Base-by-base conservation (phyloP, 1,284 basidiomycete genomes). In the Erythrobasidium hasegawianum region DNA sequence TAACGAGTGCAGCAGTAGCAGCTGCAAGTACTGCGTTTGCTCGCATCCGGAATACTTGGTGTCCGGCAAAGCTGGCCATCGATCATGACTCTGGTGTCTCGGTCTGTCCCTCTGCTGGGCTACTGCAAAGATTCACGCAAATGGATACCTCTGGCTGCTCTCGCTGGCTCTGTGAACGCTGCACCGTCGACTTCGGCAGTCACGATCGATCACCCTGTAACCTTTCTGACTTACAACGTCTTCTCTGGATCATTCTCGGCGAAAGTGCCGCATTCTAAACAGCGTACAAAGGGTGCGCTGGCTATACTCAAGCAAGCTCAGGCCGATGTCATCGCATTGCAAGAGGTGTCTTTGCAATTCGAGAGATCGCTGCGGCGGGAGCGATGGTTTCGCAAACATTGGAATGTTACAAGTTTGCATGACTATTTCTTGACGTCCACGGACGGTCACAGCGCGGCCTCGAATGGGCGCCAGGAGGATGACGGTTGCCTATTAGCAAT, bases 211-310 rank as follows among this genome's bases (percentile, higher is more conserved):
- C 50, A 53, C 8, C 50, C 33, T 24, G 40, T 56, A 24, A 64
- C 62, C 16, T 49, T 41, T 29, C 8, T 50, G 10, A 65, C 62
- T 16, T 65, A 65, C 56, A 65, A 65, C 26, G 62, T 65, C 43
- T 65, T 65, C 29, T 65, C 62, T 18, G 62, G 62, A 20, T 16
- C 55, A 11, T 29, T 45, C 9, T 58, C 62, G 2, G 47, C 62
- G 8, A 14, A 14, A 26, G 40, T 65, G 20, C 62, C 62, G 5
- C 62, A 65, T 18, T 26, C 33, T 33, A 5, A 20, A 22, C 62
- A 57, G n/a, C 62, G 62, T 18, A 50, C 55, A 13, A 57, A 20
- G 38, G 18, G 14, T 13, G 56, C 56, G 13, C 49, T 65, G n/a
- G 29, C 18, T 3, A 9, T 65, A 2, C 22, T 65, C n/a, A 27